These are phyloP conservation scores for Pestalotiopsis sp. DNA, from an alignment of 2,329 filamentous ascomycete species.

Conservation along the genomic window DNA sequence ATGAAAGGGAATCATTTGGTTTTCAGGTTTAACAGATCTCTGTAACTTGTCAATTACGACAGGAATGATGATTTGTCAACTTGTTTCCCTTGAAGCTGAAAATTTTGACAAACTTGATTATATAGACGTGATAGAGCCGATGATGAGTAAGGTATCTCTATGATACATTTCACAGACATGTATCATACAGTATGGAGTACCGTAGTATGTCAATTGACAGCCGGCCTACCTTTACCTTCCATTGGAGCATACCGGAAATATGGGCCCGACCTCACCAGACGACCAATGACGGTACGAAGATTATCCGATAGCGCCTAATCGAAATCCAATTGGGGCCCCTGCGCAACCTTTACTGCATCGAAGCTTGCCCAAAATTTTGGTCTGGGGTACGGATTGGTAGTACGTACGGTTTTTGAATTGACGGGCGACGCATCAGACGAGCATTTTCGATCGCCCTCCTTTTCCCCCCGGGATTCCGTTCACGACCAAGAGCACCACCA, in stretches of 20 bases:
- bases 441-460: constrained; percentile 1
- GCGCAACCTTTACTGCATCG: background rate
- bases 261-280: background rate
- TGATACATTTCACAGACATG: too few species aligned
- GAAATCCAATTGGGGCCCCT: background rate
- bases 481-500: background rate
- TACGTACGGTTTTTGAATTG: background rate
- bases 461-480: background rate
- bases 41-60: too few species aligned
- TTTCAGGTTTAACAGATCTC: too few species aligned
- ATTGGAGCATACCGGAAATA: background rate
- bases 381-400: background rate
- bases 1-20: too few species aligned
- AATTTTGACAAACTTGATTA: too few species aligned
- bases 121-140: too few species aligned
- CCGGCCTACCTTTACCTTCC: background rate
- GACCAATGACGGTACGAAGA: constrained; percentile 11
- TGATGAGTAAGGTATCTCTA: too few species aligned
- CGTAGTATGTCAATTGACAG: too few species aligned
- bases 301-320: constrained; percentile 8
- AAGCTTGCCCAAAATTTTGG: constrained; percentile 9
- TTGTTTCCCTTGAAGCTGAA: too few species aligned
- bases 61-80: too few species aligned
- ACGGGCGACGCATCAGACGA: background rate
- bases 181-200: too few species aligned